phyloP scores from a whole-genome alignment of 768 basidiomycete genomes.

The Russula vinacea region DNA sequence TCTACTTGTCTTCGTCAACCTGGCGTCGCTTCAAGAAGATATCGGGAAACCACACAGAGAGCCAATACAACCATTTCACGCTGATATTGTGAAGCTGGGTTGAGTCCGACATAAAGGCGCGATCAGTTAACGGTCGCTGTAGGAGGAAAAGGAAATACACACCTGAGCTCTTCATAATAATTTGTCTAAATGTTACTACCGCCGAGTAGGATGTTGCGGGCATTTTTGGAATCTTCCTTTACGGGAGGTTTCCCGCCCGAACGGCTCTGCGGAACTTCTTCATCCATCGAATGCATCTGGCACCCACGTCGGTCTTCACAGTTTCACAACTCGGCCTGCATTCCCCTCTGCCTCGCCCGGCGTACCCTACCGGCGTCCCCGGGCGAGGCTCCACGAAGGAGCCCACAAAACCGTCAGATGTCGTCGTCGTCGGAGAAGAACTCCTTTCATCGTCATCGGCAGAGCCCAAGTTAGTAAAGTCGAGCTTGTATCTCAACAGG shows the following conservation, averaged over 20 bases:
- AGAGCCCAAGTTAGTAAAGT: constrained; percentile 76
- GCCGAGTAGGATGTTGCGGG: constrained; percentile 5
- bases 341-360: constrained; percentile 58
- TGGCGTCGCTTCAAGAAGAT: neutral
- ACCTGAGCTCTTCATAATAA: constrained; percentile 13
- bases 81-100: neutral
- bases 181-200: constrained; percentile 11
- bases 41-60: constrained; percentile 5
- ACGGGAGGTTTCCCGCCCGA: constrained; percentile 9
- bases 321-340: constrained; percentile 1
- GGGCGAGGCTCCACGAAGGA: constrained; percentile 72
- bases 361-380: constrained; percentile 46
- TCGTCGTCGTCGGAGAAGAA: constrained; percentile 73
- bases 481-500: constrained; percentile 94
- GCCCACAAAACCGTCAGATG: constrained; percentile 85
- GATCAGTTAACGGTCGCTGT: neutral
- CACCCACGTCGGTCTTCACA: constrained; percentile 8
- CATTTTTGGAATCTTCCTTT: constrained; percentile 4
- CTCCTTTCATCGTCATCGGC: constrained; percentile 78
- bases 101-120: neutral
- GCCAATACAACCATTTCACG: neutral
- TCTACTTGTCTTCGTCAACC: neutral
- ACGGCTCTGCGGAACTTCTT: constrained; percentile 3
- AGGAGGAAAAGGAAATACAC: neutral
- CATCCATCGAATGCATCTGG: neutral